Evolutionary conservation across 2,329 filamentous ascomycete genomes (phyloP), one percentile per base, ranked within the genome.

Genomic region (Hymenoscyphus infarciens): DNA sequence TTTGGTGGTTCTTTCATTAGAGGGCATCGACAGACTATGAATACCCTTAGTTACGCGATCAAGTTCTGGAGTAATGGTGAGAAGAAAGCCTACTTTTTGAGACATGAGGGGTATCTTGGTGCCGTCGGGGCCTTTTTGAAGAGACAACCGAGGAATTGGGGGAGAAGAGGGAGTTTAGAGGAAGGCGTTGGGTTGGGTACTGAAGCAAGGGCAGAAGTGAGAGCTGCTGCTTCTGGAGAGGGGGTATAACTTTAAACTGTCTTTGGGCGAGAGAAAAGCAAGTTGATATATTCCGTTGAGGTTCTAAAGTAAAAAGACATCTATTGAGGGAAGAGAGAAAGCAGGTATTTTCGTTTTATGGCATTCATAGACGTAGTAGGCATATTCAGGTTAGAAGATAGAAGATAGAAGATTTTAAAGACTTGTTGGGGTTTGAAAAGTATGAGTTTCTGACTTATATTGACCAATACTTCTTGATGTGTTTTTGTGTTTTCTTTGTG

Each of bases 1-100:
- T 99, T 99, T 76, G 95, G 95, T 25, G 95, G 95, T 27, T 95
- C 90, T 6, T 99, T 98, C 75, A 98, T 99, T 74, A 88, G 95
- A 52, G 95, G 95, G 49, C 95, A 99, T 76, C 87, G 90, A 16
- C 95, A 98, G 78, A 99, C 95, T 13, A 99, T 99, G 86, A 96
- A 98, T 76, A 98, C 95, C 0, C 81, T 99, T 10, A 93, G 90
- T 61, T 99, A 97, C 74, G 95, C 94, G 73, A 97, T 99, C 78
- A 92, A 92, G 70, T 99, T 98, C 78, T 99, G 95, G 95, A 92
- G 90, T 69, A 92, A 95, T 74, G 94, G 93, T 52, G 83, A 87
- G 73, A 97, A 97, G 77, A 92, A 97, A 77, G 95, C 95, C 0
- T 98, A 97, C 75, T 99, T 99, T 75, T 75, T 99, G 64, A 84